phyloP scores from a whole-genome alignment of 2,329 filamentous ascomycete genomes.

The Domatiomyces globalis region DNA sequence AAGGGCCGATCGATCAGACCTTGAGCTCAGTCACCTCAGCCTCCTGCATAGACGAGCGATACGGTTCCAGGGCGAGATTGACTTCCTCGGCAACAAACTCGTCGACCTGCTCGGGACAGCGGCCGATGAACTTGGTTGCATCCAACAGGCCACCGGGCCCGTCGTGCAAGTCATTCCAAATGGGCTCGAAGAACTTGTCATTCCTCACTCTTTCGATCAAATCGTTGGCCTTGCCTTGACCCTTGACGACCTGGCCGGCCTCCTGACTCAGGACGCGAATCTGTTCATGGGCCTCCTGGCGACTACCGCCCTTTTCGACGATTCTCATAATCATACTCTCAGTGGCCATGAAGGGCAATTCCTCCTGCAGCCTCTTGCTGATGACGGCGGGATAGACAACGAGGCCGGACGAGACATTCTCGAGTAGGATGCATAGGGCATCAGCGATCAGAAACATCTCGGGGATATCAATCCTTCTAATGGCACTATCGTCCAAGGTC shows the following conservation, averaged over 20 bases:
- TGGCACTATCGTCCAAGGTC: slow-evolving; percentile 39
- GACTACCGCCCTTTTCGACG: slow-evolving; percentile 52
- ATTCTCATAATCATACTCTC: slow-evolving; percentile 65
- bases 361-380: slow-evolving; percentile 50
- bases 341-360: slow-evolving; percentile 79
- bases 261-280: slow-evolving; percentile 71
- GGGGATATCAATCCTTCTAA: slow-evolving; percentile 43
- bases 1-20: slow-evolving; percentile 20
- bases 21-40: slow-evolving; percentile 28
- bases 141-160: slow-evolving; percentile 46
- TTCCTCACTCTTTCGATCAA: slow-evolving; percentile 62
- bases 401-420: slow-evolving; percentile 54
- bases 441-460: slow-evolving; percentile 56
- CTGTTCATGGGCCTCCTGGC: slow-evolving; percentile 76
- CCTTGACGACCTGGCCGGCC: slow-evolving; percentile 56
- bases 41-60: slow-evolving; percentile 26
- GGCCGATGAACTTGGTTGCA: slow-evolving; percentile 45
- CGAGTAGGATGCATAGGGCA: slow-evolving; percentile 49
- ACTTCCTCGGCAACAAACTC: slow-evolving; percentile 39
- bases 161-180: slow-evolving; percentile 48
- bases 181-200: slow-evolving; percentile 58
- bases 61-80: slow-evolving; percentile 34
- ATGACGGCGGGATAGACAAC: slow-evolving; percentile 71
- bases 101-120: slow-evolving; percentile 40
- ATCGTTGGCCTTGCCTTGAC: slow-evolving; percentile 63